Base-by-base conservation (phyloP, 139 green algal genomes). In the Parachlorella kessleri region DNA sequence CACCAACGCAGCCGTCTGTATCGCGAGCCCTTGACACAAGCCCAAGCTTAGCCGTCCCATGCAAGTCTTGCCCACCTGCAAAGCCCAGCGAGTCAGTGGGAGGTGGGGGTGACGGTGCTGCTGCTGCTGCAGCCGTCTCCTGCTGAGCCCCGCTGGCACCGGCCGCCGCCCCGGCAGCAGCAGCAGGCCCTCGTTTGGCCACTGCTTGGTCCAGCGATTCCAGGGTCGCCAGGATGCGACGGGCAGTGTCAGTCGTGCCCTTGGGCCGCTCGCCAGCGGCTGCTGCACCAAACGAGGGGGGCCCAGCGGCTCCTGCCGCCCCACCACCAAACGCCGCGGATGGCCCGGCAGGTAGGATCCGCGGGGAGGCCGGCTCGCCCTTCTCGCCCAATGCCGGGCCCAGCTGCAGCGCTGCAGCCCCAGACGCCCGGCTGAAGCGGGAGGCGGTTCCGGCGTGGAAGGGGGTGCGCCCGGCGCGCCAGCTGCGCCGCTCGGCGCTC, bases 201-300 rank as follows among this genome's bases (percentile, higher is more conserved):
- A 77, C 64, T 18, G 39, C 75, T 32, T 84, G 33, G 55, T 87
- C 78, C 68, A 88, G 39, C 26, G 65, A 40, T 28, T 88, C 78
- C 35, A 88, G 70, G 5, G 83, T 84, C 37, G 55, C 78, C 33
- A 87, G 73, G 70, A 88, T 88, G 54, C 78, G 77, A 48, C 83
- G 67, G 18, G 83, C 83, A 4, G 83, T 88, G 36, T 88, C 83
- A 21, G 83, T 84, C 21, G 73, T 88, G 38, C 54, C 55, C 66
- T 79, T 83, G 65, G 42, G 18, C 42, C 70, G 69, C 1, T 32
- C 33, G 14, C 39, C 53, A 26, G 10, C 3, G 18, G 38, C 14
- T 23, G 75, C 48, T 0, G 48, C 1, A n/a, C n/a, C n/a, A n/a
- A n/a, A n/a, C n/a, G n/a, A n/a, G n/a, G n/a, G n/a, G 41, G 66